Evolutionary conservation across 192 early-diverging fungal species (phyloP), one percentile per base, ranked within the genome.

Genomic region (Coemansia javaensis): DNA sequence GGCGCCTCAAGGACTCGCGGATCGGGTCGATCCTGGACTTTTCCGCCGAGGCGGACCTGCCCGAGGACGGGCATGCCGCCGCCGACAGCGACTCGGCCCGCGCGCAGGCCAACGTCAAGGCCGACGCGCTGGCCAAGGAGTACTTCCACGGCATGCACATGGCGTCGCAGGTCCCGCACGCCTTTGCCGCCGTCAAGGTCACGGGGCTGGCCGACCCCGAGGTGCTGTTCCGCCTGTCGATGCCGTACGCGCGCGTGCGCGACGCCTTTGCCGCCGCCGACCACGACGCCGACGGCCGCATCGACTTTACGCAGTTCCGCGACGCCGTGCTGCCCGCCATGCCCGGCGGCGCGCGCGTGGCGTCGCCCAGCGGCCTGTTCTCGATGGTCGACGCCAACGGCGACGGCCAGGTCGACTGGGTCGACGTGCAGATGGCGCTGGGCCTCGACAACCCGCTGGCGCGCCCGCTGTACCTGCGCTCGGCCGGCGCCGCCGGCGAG

Each of bases 11-110:
- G 23, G 66, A 62, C 9, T 46, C 65, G 11, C 80, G 83, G 5
- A 82, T 97, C 56, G 85, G 88, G n/a, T 82, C 83, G 28, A 94
- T 94, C 50, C 79, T 97, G 20, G 90, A 91, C 67, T 71, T 90
- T 10, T 87, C 88, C 8, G 79, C 91, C 16, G 94, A 97, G 66
- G 86, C 90, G 11, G 94, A 97, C 45, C 47, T 91, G 34, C 35
- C 39, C 18, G 82, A 83, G 34, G 75, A 75, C 18, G 56, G 51
- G 37, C 75, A 56, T 31, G 40, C 22, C 7, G 77, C 67, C 18
- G 75, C 44, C 40, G 74, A n/a, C n/a, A n/a, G 49, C 17, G 53
- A 40, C 6, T 48, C 55, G 22, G 65, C 71, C 15, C 73, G 81
- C 21, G 63, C 67, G 3, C 65, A 63, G 5, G 75, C 77, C 20